Evolutionary conservation across 306 rosid genomes (phyloP).

Genomic region (Malus orientalis): DNA sequence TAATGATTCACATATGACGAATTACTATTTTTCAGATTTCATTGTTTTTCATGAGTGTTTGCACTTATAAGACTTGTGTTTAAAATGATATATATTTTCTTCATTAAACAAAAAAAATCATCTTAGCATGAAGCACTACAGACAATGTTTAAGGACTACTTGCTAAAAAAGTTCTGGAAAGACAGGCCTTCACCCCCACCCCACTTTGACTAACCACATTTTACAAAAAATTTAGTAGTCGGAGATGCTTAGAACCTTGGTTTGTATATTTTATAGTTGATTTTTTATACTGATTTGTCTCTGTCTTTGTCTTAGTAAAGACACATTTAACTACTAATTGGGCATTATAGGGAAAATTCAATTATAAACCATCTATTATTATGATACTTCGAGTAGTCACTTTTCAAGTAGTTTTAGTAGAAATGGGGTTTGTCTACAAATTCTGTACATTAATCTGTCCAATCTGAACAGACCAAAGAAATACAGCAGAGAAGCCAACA

Average conservation of each 20-base stretch:
- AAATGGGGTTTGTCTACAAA: background rate
- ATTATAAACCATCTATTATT: background rate
- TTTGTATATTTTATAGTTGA: background rate
- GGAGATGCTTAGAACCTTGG: background rate
- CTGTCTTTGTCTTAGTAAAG: background rate
- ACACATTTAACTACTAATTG: background rate
- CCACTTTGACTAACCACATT: no score
- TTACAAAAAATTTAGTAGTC: background rate
- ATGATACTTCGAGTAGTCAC: slow-evolving; percentile 14
- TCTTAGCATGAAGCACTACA: background rate
- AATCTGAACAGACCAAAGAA: slow-evolving; percentile 56
- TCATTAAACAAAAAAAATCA: no score
- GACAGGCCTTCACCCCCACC: no score
- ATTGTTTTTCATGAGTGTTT: background rate
- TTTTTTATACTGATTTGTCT: background rate
- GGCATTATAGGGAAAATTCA: background rate
- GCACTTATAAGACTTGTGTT: background rate
- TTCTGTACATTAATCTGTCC: background rate
- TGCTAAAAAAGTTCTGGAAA: background rate
- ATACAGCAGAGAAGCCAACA: slow-evolving; percentile 37
- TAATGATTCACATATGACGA: background rate
- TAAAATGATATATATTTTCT: background rate
- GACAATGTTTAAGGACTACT: background rate
- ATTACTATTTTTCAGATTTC: slow-evolving; percentile 16
- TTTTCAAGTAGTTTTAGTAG: slow-evolving; percentile 3